Base-by-base conservation (phyloP, 208 protist species). In the Trypanosoma caninum region DNA sequence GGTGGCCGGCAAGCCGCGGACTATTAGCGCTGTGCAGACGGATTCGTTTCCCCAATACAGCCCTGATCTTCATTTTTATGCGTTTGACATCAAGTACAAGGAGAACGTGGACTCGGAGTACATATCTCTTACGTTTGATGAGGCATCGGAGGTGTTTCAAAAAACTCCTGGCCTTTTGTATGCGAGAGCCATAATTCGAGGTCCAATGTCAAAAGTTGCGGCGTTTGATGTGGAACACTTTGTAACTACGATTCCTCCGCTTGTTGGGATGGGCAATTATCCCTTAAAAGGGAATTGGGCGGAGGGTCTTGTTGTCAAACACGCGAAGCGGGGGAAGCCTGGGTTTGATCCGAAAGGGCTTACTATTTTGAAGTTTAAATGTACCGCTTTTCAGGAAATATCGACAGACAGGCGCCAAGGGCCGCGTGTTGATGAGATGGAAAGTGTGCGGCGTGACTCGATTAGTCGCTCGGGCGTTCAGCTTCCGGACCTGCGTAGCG, bases 331-430 rank as follows among this genome's bases (percentile, higher is more conserved):
- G 23, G 84, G 88, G 25, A 68, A 71, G 55, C 56, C 72, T 0
- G 80, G 72, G 1, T 90, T 89, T 51, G 80, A 91, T 44, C 41
- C 69, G 13, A 84, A 59, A 16, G 74, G 72, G 18, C 38, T 74
- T 20, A 89, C 84, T 14, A 84, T 94, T 28, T 68, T 94, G 51
- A 94, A 94, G 72, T 84, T 94, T 56, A 94, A 94, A 62, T 89
- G 63, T 33, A 89, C 80, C 10, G 88, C 88, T 10, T 94, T 94
- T 42, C 84, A 91, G 53, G 84, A 94, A 38, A 89, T 90, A 18
- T 88, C 83, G 3, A 89, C 76, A 28, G 87, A 94, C 46, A 65
- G 74, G n/a, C 56, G 57, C 22, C 74, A 87, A 41, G 83, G 84
- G 27, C 87, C 81, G 27, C 83, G 84, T 37, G 70, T 87, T 40